Evolutionary conservation across 2,329 filamentous ascomycete species (phyloP), one percentile per base, ranked within the genome.

Genomic region (Trichoderma atrobrunneum): DNA sequence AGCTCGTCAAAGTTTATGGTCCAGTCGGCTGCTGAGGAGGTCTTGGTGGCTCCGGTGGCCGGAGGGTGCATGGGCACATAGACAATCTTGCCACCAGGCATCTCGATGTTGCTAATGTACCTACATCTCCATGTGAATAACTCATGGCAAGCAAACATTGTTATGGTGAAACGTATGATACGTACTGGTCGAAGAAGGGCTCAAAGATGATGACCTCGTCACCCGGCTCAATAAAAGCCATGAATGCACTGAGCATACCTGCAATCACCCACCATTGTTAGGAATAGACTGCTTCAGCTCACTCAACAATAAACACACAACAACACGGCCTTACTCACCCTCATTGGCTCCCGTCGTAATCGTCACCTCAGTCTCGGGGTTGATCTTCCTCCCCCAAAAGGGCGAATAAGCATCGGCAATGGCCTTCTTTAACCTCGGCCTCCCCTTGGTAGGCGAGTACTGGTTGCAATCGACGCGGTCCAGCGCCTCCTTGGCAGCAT

Each of bases 121-220:
- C 80, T 81, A 54, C 14, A 24, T 7, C n/a, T 30, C n/a, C 11
- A 5, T 59, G 64, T 67, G 18, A 67, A 24, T 6, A 59, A 59
- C 26, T 21, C 30, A n/a, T 14, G 5, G 5, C 21, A 14, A 18
- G 12, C 30, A 54, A 26, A 16, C 10, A 11, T n/a, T 56, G 48
- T 21, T 11, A 21, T 14, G 32, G 34, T 7, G 39, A 43, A 36
- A 51, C 12, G 8, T 12, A n/a, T 34, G 10, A 32, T 5, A 76
- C 79, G 72, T 66, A 93, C 90, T 99, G 96, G 83, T 99, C 96
- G 80, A 98, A 99, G 84, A 98, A 99, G 12, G 96, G 96, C 84
- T 99, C 96, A 80, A 99, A 98, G 71, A 99, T 89, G 76, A 99
- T 98, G 75, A 98, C 96, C 82, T 99, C 96, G 79, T 99, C 96